Evolutionary conservation across 2,329 filamentous ascomycete species (phyloP).

Genomic region (Camptophora hylomeconis): DNA sequence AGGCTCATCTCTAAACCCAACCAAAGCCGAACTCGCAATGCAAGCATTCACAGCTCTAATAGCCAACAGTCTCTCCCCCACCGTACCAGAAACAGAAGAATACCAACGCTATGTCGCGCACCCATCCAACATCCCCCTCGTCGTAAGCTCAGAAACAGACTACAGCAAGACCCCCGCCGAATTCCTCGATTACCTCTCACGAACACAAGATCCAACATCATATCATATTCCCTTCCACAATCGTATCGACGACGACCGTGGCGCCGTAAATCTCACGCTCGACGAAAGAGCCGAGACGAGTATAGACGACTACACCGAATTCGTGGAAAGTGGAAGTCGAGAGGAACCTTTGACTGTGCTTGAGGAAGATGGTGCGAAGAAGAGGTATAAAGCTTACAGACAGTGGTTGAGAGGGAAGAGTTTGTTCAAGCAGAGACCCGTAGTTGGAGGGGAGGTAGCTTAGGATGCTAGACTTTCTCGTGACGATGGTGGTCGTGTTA

Average conservation of each 20-base stretch:
- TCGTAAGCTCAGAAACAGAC: slow-evolving; percentile 28
- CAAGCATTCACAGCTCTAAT: slow-evolving; percentile 55
- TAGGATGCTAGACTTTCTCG: slow-evolving; percentile 7
- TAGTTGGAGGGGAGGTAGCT: slow-evolving; percentile 13
- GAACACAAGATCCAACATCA: slow-evolving; percentile 3
- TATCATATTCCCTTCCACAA: slow-evolving; percentile 1
- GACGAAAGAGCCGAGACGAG: slow-evolving; percentile 49
- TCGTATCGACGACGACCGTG: slow-evolving; percentile 3
- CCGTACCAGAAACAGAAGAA: slow-evolving; percentile 62
- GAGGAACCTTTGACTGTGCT: slow-evolving; percentile 80
- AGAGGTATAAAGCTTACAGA: slow-evolving; percentile 89
- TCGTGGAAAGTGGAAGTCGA: slow-evolving; percentile 49
- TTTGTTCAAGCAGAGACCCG: slow-evolving; percentile 73
- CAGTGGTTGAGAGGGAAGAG: slow-evolving; percentile 94
- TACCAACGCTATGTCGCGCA: slow-evolving; percentile 83
- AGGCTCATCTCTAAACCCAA: slow-evolving; percentile 55
- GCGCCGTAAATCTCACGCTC: slow-evolving; percentile 21
- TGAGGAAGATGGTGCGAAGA: slow-evolving; percentile 77
- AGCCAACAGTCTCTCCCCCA: slow-evolving; percentile 71
- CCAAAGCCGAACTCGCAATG: slow-evolving; percentile 77
- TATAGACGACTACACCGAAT: slow-evolving; percentile 59
- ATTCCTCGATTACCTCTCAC: slow-evolving; percentile 65
- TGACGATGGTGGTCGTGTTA: slow-evolving; percentile 3
- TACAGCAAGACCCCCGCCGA: slow-evolving; percentile 35
- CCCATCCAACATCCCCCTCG: slow-evolving; percentile 72